Percentiles rank a stretch among this genome's conserved stretches.
Conservation (phyloP, 2,329 filamentous ascomycete genomes). For the Exophiala viscosa region DNA sequence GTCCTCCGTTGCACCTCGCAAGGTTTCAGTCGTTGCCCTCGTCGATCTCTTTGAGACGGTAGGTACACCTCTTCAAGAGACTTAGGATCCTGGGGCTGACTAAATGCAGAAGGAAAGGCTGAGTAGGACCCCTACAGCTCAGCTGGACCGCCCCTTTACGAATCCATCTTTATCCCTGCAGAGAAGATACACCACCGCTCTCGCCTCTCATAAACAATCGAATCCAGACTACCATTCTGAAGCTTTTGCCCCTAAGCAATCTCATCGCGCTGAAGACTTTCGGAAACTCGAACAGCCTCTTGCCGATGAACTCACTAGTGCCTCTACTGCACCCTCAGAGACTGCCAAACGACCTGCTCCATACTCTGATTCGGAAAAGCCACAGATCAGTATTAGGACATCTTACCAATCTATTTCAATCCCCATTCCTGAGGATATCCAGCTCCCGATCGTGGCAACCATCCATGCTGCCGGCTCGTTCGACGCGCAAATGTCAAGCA, state of each 20-base stretch:
- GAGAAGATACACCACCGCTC: constrained; percentile 13
- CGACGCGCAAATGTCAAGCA: constrained; percentile 14
- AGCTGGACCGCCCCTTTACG: constrained; percentile 6
- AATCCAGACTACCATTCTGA: constrained; percentile 9
- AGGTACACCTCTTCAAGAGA: neutral
- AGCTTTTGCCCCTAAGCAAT: neutral
- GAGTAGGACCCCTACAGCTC: constrained; percentile 9
- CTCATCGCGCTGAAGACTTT: constrained; percentile 3
- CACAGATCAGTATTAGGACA: constrained; percentile 12
- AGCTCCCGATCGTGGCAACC: constrained; percentile 18
- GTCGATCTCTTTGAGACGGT: constrained; percentile 21
- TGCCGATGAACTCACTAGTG: constrained; percentile 4
- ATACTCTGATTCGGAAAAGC: neutral
- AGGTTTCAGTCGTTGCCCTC: constrained; percentile 17
- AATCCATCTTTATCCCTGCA: constrained; percentile 17
- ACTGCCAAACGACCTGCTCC: neutral
- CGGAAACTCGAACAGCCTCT: constrained; percentile 9
- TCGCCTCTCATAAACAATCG: constrained; percentile 11
- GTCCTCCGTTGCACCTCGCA: neutral
- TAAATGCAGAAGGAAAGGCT: constrained; percentile 14
- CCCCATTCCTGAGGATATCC: constrained; percentile 19
- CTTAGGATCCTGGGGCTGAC: neutral
- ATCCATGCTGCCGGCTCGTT: constrained; percentile 13
- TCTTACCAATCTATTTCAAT: constrained; percentile 17
- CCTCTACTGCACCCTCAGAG: neutral